Base-by-base conservation (phyloP, 495 filamentous ascomycete genomes). In the Trypethelium eluteriae region DNA sequence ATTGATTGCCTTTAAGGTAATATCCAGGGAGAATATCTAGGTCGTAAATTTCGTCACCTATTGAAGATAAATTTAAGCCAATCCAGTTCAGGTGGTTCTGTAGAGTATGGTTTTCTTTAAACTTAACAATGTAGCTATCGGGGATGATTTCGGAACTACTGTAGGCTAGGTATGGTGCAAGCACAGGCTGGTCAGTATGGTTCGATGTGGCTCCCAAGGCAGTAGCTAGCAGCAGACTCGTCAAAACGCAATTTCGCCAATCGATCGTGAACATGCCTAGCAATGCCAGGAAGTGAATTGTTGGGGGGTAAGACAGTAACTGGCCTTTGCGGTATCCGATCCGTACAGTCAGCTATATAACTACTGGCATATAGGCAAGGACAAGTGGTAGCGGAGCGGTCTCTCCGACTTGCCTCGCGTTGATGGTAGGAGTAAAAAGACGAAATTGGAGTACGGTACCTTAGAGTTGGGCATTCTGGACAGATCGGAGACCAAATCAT, bases 111-210 rank as follows among this genome's bases (percentile, higher is more conserved):
- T 53, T 25, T 14, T 53, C 49, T 53, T 53, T 53, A 16, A 53
- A 53, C n/a, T 53, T 53, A n/a, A 53, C 49, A 9, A 53, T 53
- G 16, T 53, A 53, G 49, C 49, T 53, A 53, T 53, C n/a, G 5
- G 49, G 49, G 16, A 53, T n/a, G 5, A 53, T 16, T 25, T 16
- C 0, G 18, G 49, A 53, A 53, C 18, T 18, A n/a, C n/a, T 25
- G 5, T 53, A 25, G 16, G 11, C 5, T 11, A 53, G 5, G 18
- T 53, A 53, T 53, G 49, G 49, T 14, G 49, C 49, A n/a, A 53
- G 49, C 18, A 5, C 49, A 25, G n/a, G 5, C 9, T 53, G 16
- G 9, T 53, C 18, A 5, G 49, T 53, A 5, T 9, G 49, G 5
- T 5, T 5, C 5, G 5, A n/a, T 0, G 16, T 14, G 11, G 9